A percentile compares a stretch with the other conserved stretches of the same genome.
Conservation (phyloP, 192 early-diverging fungal genomes). For the Chytriomyces sp. region DNA sequence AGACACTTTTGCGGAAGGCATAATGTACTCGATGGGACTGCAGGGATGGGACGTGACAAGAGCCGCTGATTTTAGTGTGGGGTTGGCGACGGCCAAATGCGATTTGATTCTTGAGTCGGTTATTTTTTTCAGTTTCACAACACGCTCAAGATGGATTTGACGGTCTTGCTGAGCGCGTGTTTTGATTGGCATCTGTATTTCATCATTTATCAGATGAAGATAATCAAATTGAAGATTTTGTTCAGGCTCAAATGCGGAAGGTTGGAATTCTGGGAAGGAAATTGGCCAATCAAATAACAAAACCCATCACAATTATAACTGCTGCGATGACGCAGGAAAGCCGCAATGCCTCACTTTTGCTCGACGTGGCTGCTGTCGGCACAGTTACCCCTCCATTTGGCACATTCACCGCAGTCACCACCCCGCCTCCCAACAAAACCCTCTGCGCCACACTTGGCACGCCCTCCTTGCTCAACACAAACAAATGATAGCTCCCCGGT, state of each 20-base stretch:
- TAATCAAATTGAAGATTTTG: too few relatives aligned
- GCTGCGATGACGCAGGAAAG: too few relatives aligned
- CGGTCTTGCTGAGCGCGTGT: slow-evolving; percentile 23
- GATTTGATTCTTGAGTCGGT: too few relatives aligned
- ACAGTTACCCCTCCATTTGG: background rate
- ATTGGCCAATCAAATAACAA: too few relatives aligned
- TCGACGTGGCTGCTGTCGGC: too few relatives aligned
- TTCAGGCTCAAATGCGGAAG: too few relatives aligned
- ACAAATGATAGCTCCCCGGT: slow-evolving; percentile 50
- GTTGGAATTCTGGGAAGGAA: too few relatives aligned
- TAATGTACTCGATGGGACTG: slow-evolving; percentile 23
- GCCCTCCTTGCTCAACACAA: slow-evolving; percentile 30
- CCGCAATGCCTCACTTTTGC: too few relatives aligned
- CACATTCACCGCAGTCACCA: background rate
- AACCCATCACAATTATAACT: too few relatives aligned
- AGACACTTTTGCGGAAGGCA: slow-evolving; percentile 42
- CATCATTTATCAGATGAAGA: too few relatives aligned
- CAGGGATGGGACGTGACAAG: slow-evolving; percentile 7
- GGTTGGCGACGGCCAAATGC: slow-evolving; percentile 34
- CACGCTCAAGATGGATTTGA: slow-evolving; percentile 37
- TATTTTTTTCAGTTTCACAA: too few relatives aligned
- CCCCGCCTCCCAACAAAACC: slow-evolving; percentile 10
- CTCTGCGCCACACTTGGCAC: slow-evolving; percentile 33
- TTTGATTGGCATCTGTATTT: too few relatives aligned
- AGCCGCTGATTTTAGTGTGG: slow-evolving; percentile 8